Evolutionary conservation across 192 early-diverging fungal species (phyloP), one percentile per base, ranked within the genome.

Genomic region (Rhizophlyctis rosea): DNA sequence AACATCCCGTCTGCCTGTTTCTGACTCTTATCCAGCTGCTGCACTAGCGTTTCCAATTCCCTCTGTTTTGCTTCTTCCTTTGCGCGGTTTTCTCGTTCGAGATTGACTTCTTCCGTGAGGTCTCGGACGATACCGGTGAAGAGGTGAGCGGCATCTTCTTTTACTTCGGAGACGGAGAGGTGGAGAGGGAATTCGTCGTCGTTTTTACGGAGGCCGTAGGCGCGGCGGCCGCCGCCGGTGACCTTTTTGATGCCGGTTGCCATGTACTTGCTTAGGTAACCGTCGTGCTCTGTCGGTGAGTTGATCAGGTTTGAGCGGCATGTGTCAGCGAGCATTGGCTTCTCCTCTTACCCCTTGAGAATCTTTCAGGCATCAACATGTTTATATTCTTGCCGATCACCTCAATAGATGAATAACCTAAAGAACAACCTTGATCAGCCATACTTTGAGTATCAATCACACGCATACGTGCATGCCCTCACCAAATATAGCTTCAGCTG

Each of bases 101-200:
- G 51, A 63, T 69, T 3, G 2, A 73, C 58, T 48, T 78, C 68
- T 32, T 76, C 58, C 23, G 74, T 74, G 24, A 78, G 25, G 58
- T 78, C 71, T 18, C 68, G 49, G 16, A 68, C 54, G 34, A 77
- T 75, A n/a, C 74, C 74, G 11, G 77, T 76, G 52, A 78, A 78
- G 32, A 78, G 32, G 33, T 78, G 77, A 18, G 49, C 44, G 24
- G 50, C 73, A 5, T 73, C 63, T 21, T 52, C 67, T 18, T 57
- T 61, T 3, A 78, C 63, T 39, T 78, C 76, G 21, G 65, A 64
- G 3, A 78, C 48, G 2, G 73, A 56, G 4, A 78, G 23, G 18
- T 76, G 69, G 35, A 72, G 24, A 23, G 73, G 73, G 64, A 78
- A 74, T 30, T 67, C 70, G 51, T 68, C 62, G 59, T 72, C 68